Base-by-base conservation (phyloP, 495 filamentous ascomycete species). In the Lepidopterella palustris region DNA sequence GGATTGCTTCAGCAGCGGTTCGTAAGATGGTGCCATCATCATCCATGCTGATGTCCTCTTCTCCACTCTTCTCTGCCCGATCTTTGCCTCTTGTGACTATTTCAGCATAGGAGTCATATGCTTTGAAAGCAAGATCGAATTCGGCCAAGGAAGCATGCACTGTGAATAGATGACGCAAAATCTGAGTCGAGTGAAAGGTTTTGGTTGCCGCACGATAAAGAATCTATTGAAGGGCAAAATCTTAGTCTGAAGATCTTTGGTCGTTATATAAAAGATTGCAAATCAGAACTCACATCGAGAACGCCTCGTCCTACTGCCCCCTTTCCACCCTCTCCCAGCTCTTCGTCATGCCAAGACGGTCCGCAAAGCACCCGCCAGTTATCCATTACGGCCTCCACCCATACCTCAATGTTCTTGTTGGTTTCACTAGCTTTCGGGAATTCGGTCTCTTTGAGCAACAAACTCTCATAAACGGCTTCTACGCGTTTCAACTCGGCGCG, bases 141-240 rank as follows among this genome's bases (percentile, higher is more conserved):
- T 98, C 91, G 13, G 89, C 90, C 39, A 96, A 75, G 1, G 88
- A 79, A 2, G 87, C 77, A 72, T 97, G 93, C 4, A 96, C 86
- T 13, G 84, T 88, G 63, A 97, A 97, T 0, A 98, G 78, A 68
- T 95, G 85, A 55, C 92, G 79, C 27, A 98, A 74, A 53, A 97
- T 84, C 23, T 86, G 73, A 4, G 91, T 92, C 1, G 95, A 97
- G 68, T 97, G 93, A 65, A 90, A 98, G 0, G 90, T 95, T 72
- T 92, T 95, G 1, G 87, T 87, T 9, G 93, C 87, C 26, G 91
- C 90, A 20, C 87, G 83, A 65, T 96, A 96, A 9, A 97, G 76
- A 26, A 89, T 87, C 73, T 95, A 63, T 49, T 42, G 45, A 4
- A 9, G 5, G 4, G 11, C 53, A 9, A 54, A 49, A 47, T 18